Base-by-base conservation (phyloP, 768 basidiomycete species). In the Mrakia hoshinonis region DNA sequence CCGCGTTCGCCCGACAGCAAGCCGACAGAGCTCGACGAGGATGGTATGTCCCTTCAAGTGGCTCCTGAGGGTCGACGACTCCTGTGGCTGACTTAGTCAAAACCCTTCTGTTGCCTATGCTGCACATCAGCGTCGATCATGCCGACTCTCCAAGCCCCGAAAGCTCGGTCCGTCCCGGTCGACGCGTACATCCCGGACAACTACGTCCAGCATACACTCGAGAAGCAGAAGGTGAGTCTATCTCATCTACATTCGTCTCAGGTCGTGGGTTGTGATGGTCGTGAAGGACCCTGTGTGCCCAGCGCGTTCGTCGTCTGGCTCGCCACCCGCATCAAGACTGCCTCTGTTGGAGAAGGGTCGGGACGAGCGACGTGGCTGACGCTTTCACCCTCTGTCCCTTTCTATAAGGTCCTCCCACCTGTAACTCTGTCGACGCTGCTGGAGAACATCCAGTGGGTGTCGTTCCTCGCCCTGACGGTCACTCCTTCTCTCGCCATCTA, bases 151-250 rank as follows among this genome's bases (percentile, higher is more conserved):
- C 20, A 48, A 22, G 64, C 48, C 38, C 64, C 70, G 38, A 71
- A 71, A 63, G 62, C 51, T 18, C 70, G 63, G 22, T 20, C 13
- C 10, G 49, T 48, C 43, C 70, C 70, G 22, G n/a, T 66, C 54
- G 70, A 71, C 55, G 38, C 34, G n/a, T 43, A 66, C 26, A 86
- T 90, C 71, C 87, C 89, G 20, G 89, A 90, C 80, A 90, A 91
- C 82, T 91, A 91, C 76, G 89, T 91, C 78, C 81, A 86, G 29
- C 84, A 88, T 79, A 89, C 87, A 4, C 83, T 91, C 76, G 85
- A 84, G 75, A 86, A 85, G 43, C 83, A 85, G 71, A 88, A 88
- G 77, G 76, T 86, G 3, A 29, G 46, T 47, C 34, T 18, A 60
- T 15, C 58, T 38, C 31, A 20, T 24, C 38, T 9, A 43, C 43